Percentiles rank a stretch among this genome's conserved stretches.
These are phyloP conservation scores for Sporisorium exsertum DNA, from an alignment of 1,284 basidiomycete species.

Conservation along the genomic window DNA sequence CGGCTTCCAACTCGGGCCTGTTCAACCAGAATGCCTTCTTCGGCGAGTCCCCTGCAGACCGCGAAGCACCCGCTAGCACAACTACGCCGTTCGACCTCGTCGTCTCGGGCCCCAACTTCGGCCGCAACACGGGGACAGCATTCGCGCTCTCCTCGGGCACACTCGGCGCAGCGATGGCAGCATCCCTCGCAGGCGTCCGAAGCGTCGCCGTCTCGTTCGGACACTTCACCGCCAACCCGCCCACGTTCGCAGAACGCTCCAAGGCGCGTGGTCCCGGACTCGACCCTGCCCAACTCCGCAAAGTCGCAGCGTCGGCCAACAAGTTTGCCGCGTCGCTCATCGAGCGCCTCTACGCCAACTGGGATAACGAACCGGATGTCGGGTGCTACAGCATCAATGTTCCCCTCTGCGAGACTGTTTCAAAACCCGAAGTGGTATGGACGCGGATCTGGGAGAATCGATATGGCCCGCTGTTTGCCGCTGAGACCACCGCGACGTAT, in stretches of 20 bases:
- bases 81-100: slow-evolving; percentile 60
- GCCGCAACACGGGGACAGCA: slow-evolving; percentile 66
- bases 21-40: slow-evolving; percentile 59
- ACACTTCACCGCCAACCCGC: slow-evolving; percentile 57
- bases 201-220: slow-evolving; percentile 63
- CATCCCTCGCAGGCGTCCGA: slow-evolving; percentile 54
- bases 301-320: slow-evolving; percentile 41
- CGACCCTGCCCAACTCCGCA: slow-evolving; percentile 16
- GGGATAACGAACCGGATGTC: slow-evolving; percentile 55
- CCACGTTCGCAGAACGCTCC: slow-evolving; percentile 40
- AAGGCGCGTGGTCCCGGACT: slow-evolving; percentile 36
- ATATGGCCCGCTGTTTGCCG: slow-evolving; percentile 53
- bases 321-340: slow-evolving; percentile 45
- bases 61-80: slow-evolving; percentile 21
- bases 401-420: slow-evolving; percentile 61
- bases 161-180: slow-evolving; percentile 64
- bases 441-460: slow-evolving; percentile 62
- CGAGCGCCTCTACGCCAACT: slow-evolving; percentile 54
- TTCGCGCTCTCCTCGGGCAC: slow-evolving; percentile 67
- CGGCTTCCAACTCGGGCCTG: slow-evolving; percentile 64
- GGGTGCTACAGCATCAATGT: slow-evolving; percentile 66
- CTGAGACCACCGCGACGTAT: slow-evolving; percentile 24
- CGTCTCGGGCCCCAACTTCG: slow-evolving; percentile 67
- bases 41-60: slow-evolving; percentile 15
- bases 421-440: slow-evolving; percentile 58